Percentiles rank a stretch among this genome's conserved stretches.
These are phyloP conservation scores for Vaccinium macrocarpon DNA, from an alignment of 148 eudicot species.

Conservation along the genomic window DNA sequence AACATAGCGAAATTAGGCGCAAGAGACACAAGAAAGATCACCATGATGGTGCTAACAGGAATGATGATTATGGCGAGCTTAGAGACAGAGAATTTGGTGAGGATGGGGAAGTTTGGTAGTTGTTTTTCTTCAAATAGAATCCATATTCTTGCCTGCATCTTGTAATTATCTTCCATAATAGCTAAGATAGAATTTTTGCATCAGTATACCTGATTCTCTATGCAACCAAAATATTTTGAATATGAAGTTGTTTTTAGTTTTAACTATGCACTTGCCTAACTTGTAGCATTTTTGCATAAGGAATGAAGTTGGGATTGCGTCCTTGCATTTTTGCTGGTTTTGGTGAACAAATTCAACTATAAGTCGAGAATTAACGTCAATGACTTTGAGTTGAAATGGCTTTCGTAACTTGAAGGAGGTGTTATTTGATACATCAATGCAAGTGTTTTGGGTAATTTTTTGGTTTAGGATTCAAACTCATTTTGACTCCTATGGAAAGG, in stretches of 20 bases:
- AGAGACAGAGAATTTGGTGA: slow-evolving; percentile 63
- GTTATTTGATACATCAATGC: neutral
- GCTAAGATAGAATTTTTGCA: neutral
- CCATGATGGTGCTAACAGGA: slow-evolving; percentile 49
- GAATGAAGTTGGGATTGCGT: neutral
- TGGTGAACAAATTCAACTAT: neutral
- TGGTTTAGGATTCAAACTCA: neutral
- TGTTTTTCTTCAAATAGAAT: neutral
- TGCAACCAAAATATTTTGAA: neutral
- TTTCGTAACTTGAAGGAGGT: slow-evolving; percentile 8
- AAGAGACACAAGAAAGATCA: slow-evolving; percentile 71
- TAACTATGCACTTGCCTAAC: neutral
- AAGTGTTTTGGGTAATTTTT: neutral
- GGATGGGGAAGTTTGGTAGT: slow-evolving; percentile 42
- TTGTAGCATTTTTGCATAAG: neutral
- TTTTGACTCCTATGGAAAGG: neutral
- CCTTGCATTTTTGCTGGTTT: neutral
- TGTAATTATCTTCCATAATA: slow-evolving; percentile 10
- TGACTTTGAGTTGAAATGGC: neutral
- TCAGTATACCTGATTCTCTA: neutral
- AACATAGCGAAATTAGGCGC: slow-evolving; percentile 58
- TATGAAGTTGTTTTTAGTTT: neutral
- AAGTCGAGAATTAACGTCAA: neutral
- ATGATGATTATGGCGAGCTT: slow-evolving; percentile 48
- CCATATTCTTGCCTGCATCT: neutral